These are phyloP conservation scores for Osmanthus fragrans DNA, from an alignment of 257 asterid genomes.

Conservation along the genomic window DNA sequence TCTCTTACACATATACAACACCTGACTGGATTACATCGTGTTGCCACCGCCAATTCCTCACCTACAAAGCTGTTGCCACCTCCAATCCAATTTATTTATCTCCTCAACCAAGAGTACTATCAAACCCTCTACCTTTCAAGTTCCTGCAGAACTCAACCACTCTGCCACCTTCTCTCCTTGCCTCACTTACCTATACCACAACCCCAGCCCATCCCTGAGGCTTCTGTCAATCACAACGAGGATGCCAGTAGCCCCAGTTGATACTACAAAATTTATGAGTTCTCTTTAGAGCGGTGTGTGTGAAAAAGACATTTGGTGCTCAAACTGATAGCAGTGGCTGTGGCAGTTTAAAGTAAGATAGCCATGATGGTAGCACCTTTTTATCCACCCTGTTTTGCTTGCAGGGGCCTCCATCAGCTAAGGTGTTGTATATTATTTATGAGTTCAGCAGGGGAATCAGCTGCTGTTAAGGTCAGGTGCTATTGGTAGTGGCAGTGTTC, in stretches of 20 bases:
- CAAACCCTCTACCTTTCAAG: not conserved
- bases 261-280: not conserved
- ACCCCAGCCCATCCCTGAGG: not conserved
- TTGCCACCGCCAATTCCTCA: not conserved
- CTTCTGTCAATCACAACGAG: too few relatives aligned
- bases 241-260: not conserved
- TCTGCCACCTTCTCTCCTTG: not conserved
- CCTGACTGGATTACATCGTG: not conserved
- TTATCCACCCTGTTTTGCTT: not conserved
- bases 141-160: not conserved
- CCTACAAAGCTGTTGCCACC: not conserved
- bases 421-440: not conserved
- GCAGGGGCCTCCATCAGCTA: not conserved
- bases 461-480: not conserved
- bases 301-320: too few relatives aligned
- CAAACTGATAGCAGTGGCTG: too few relatives aligned
- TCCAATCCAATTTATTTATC: not conserved
- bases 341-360: not conserved
- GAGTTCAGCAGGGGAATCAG: not conserved
- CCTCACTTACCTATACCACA: not conserved
- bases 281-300: not conserved
- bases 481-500: not conserved
- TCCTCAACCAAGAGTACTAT: not conserved
- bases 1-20: not conserved
- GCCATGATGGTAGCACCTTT: not conserved